phyloP scores from a whole-genome alignment of 1,284 basidiomycete genomes.

The Rhodotorula glutinis region DNA sequence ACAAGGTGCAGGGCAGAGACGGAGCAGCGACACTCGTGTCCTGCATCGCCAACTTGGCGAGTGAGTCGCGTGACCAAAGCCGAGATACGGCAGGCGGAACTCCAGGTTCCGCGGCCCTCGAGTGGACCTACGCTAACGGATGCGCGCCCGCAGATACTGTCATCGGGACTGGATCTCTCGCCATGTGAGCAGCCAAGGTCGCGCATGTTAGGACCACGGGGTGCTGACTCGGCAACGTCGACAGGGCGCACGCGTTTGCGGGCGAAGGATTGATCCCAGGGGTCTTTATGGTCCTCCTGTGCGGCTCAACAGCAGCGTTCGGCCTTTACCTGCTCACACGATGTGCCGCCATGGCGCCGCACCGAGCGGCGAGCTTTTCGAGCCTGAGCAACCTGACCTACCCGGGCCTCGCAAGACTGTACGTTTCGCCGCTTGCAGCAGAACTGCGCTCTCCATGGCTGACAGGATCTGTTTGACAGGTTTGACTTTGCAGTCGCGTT shows the following conservation, averaged over 20 bases:
- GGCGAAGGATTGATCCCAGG: slow-evolving; percentile 59
- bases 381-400: slow-evolving; percentile 80
- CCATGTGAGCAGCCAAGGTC: slow-evolving; percentile 14
- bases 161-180: slow-evolving; percentile 30
- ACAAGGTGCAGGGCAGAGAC: slow-evolving; percentile 7
- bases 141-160: slow-evolving; percentile 16
- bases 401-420: slow-evolving; percentile 49
- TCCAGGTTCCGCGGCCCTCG: too few species aligned
- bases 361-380: slow-evolving; percentile 77
- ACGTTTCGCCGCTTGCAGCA: slow-evolving; percentile 1
- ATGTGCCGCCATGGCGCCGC: slow-evolving; percentile 75
- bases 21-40: slow-evolving; percentile 23
- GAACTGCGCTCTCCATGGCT: background rate
- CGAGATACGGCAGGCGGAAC: too few species aligned
- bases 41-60: slow-evolving; percentile 33
- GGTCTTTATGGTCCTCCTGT: slow-evolving; percentile 80
- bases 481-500: slow-evolving; percentile 89
- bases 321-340: slow-evolving; percentile 85
- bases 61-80: slow-evolving; percentile 3
- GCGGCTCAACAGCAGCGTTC: slow-evolving; percentile 73
- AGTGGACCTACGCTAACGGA: too few species aligned
- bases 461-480: background rate
- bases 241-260: slow-evolving; percentile 49
- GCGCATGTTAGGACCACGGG: too few species aligned
- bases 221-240: too few species aligned